phyloP scores from a whole-genome alignment of 148 eudicot genomes.

The Rhododendron vialii region DNA sequence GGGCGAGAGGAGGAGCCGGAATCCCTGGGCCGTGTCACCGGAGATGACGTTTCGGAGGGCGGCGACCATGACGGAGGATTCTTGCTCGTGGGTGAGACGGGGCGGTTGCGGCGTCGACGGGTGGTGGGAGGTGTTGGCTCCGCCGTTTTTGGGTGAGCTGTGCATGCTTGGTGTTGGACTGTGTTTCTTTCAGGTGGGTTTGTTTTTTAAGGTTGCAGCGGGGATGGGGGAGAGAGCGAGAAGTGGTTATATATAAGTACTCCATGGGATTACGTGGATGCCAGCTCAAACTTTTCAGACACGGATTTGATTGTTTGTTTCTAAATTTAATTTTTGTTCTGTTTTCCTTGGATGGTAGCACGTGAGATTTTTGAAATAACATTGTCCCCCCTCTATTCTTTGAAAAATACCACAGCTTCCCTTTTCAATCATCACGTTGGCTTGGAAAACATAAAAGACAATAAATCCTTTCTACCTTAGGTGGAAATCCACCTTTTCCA shows the following conservation, averaged over 20 bases:
- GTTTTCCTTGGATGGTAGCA: no score
- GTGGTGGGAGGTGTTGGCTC: neutral
- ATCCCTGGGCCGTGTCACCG: constrained; percentile 11
- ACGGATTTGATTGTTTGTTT: neutral
- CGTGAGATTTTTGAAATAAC: neutral
- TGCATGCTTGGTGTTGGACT: neutral
- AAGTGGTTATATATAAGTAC: neutral
- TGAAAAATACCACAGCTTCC: neutral
- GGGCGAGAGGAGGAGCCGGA: neutral
- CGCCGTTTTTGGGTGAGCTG: neutral
- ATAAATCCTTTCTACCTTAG: no score
- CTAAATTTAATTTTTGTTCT: no score
- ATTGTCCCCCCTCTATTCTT: neutral
- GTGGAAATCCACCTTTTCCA: no score
- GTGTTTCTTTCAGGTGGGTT: neutral
- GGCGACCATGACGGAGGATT: constrained; percentile 31
- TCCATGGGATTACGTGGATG: neutral
- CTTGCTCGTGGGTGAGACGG: constrained; percentile 30
- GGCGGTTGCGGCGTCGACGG: constrained; percentile 6
- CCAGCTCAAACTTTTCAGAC: neutral
- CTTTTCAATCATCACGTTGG: neutral
- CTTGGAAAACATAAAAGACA: no score
- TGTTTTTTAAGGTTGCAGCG: neutral
- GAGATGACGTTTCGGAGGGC: constrained; percentile 37
- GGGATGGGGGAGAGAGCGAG: neutral